These are phyloP conservation scores for Actinidia chinensis DNA, from an alignment of 179 eudicot genomes.

Conservation along the genomic window DNA sequence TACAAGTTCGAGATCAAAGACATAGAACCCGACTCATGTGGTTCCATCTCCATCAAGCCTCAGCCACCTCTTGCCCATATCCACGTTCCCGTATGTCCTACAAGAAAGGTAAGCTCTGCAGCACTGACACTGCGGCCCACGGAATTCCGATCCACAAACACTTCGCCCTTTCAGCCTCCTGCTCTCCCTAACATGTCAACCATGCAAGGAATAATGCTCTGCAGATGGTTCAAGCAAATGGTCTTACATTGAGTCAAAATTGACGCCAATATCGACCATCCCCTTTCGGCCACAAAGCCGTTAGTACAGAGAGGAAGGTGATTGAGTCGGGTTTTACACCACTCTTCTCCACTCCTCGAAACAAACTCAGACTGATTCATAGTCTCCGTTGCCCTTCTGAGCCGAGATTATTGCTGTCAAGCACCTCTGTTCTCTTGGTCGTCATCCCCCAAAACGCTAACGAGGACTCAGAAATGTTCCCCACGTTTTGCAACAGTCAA, in stretches of 20 bases:
- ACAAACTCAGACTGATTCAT: conserved; percentile 62
- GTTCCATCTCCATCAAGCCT: conserved; percentile 66
- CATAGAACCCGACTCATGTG: conserved; percentile 77
- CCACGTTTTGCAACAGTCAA: conserved; percentile 93
- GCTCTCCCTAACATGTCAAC: conserved; percentile 93
- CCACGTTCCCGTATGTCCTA: conserved; percentile 65
- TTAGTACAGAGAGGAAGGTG: conserved; percentile 72
- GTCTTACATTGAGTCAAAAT: conserved; percentile 60
- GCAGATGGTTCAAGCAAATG: conserved; percentile 52
- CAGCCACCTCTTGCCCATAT: conserved; percentile 51
- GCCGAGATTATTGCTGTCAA: conserved; percentile 92
- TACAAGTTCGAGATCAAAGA: conserved; percentile 78
- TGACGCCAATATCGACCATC: conserved; percentile 72
- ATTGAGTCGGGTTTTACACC: conserved; percentile 66
- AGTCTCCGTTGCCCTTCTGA: conserved; percentile 80
- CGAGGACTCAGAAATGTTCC: conserved; percentile 65
- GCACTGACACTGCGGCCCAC: conserved; percentile 63
- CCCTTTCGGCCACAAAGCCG: conserved; percentile 87
- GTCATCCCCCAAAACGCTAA: conserved; percentile 53
- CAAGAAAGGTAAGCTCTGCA: conserved; percentile 83
- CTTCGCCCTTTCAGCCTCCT: conserved; percentile 86
- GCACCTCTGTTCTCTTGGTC: conserved; percentile 54
- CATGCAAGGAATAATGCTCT: conserved; percentile 78
- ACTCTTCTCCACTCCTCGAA: conserved; percentile 52
- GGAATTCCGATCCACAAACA: conserved; percentile 53